Conservation (phyloP, 2,329 filamentous ascomycete species). For the Cercospora sp. region DNA sequence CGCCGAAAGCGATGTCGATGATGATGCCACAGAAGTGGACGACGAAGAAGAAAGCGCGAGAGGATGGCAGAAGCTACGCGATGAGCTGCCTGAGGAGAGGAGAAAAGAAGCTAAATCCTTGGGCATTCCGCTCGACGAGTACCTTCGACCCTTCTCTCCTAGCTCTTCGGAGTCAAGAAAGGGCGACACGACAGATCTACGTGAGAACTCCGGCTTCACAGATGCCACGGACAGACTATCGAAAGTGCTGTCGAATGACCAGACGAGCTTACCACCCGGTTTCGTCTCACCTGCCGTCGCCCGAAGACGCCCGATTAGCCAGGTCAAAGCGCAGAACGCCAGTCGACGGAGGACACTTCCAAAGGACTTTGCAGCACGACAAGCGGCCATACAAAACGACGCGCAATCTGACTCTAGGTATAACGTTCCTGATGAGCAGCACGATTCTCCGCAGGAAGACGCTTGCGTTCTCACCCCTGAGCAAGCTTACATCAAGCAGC, state of each 20-base stretch:
- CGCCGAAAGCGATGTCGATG: slow-evolving; percentile 6
- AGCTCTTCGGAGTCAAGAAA: background rate
- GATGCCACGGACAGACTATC: background rate
- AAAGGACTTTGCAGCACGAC: slow-evolving; percentile 29
- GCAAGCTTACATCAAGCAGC: slow-evolving; percentile 8
- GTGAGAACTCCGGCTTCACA: background rate
- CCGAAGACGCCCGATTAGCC: slow-evolving; percentile 24
- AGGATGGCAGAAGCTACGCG: slow-evolving; percentile 9
- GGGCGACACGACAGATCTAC: background rate
- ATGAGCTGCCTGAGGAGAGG: slow-evolving; percentile 8
- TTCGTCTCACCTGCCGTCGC: slow-evolving; percentile 36
- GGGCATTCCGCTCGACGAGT: slow-evolving; percentile 11
- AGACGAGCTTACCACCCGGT: slow-evolving; percentile 30
- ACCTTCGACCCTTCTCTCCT: slow-evolving; percentile 9
- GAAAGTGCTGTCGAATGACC: background rate
- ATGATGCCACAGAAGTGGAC: slow-evolving; percentile 24
- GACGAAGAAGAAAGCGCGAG: slow-evolving; percentile 18
- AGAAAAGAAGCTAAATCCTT: slow-evolving; percentile 9
- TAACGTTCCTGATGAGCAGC: background rate
- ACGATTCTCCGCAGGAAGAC: background rate
- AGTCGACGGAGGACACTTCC: slow-evolving; percentile 34
- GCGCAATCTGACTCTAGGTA: background rate
- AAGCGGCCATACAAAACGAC: background rate
- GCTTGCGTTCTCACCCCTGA: background rate
- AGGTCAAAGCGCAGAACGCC: slow-evolving; percentile 24